Percentiles rank a stretch among this genome's conserved stretches.
phyloP scores from a whole-genome alignment of 2,329 filamentous ascomycete genomes.

The Aspergillus sp. region DNA sequence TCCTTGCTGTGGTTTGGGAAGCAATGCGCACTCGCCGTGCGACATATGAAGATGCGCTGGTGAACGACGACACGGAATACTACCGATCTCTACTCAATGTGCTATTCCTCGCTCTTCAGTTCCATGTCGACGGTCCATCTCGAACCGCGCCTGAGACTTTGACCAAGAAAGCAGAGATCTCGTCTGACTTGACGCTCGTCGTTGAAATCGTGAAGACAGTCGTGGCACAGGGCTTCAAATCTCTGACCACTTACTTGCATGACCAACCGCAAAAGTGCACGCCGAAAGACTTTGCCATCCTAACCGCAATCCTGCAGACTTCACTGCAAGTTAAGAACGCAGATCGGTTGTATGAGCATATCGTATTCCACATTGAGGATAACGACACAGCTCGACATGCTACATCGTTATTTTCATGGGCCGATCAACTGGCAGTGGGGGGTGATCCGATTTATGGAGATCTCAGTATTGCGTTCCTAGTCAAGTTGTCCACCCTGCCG shows the following conservation, averaged over 20 bases:
- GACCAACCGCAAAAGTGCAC: conserved; percentile 61
- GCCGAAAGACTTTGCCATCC: conserved; percentile 77
- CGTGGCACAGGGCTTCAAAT: conserved; percentile 76
- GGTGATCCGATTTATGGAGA: conserved; percentile 90
- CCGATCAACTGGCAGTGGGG: conserved; percentile 71
- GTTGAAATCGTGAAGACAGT: conserved; percentile 76
- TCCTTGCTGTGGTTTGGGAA: conserved; percentile 58
- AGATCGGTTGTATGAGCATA: conserved; percentile 64
- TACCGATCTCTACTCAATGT: conserved; percentile 80
- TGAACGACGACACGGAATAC: conserved; percentile 59
- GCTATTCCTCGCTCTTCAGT: conserved; percentile 73
- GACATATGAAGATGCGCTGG: conserved; percentile 57
- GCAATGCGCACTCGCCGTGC: conserved; percentile 50
- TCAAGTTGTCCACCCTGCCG: conserved; percentile 79
- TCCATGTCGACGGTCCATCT: conserved; percentile 34
- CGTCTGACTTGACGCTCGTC: conserved; percentile 53
- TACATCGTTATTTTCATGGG: conserved; percentile 87
- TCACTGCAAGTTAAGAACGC: conserved; percentile 74
- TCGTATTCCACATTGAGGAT: conserved; percentile 63
- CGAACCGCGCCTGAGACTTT: conserved; percentile 30
- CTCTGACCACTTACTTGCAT: conserved; percentile 76
- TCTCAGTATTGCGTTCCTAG: conserved; percentile 80
- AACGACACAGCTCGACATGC: conserved; percentile 73
- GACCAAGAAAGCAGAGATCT: conserved; percentile 32
- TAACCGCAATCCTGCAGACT: conserved; percentile 84